Evolutionary conservation across 495 filamentous ascomycete species (phyloP), one percentile per base, ranked within the genome.

Genomic region (Xylaria palmicola): DNA sequence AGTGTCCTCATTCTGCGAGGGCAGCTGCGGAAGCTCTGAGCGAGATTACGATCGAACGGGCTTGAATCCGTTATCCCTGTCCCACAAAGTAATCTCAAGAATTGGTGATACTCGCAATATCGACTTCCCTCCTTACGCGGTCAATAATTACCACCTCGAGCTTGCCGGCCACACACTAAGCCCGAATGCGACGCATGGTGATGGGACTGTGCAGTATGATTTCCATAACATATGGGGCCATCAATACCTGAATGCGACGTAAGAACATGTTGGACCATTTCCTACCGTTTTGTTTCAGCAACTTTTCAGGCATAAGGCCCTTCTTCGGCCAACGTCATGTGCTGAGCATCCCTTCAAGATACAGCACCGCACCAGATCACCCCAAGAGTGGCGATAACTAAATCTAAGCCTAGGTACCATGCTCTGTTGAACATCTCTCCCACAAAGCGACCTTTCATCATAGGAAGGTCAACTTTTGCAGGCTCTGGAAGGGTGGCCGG

Each of bases 401-500:
- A n/a, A n/a, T n/a, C n/a, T n/a, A n/a, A n/a, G n/a, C n/a, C n/a
- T n/a, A n/a, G n/a, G n/a, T 91, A 94, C 73, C 73, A 90, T 22
- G 90, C 84, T 27, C 81, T 95, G 7, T 75, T 87, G 4, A 68
- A 75, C 17, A 74, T 92, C 8, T 84, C 83, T 64, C 81, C 85
- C 0, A 77, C 68, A 12, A 88, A 90, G 67, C 85, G 91, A 0
- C 91, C 91, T 0, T 93, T 96, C 74, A 90, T 95, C 69, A 93
- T 96, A 62, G 89, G 88, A 1, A 87, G 91, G 41, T 90, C 87
- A 50, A 94, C 91, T 4, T 93, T 93, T 67, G 84, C 88, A 13
- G 91, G 91, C 5, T 83, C 83, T 5, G 91, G 91, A n/a, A 85
- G 85, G 70, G 90, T 81, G 81, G 89, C 90, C 3, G 91, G 89